Evolutionary conservation across 257 asterid species (phyloP).

Genomic region (Ehretia macrophylla): DNA sequence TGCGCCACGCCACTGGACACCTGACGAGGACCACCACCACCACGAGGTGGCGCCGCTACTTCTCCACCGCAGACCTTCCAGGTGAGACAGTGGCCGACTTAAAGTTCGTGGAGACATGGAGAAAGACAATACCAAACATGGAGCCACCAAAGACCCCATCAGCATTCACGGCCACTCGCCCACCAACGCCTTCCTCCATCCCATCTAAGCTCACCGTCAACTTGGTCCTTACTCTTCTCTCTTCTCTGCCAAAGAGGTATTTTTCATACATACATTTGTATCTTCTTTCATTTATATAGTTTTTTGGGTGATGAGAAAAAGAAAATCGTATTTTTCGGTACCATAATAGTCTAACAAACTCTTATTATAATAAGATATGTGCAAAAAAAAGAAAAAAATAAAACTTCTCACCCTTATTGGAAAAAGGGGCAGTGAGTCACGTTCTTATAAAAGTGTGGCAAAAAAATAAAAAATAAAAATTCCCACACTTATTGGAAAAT

Average conservation of each 20-base stretch:
- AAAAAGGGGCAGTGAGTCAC: no score
- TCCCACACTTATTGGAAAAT: no score
- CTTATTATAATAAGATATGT: no score
- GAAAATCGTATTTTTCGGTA: no score
- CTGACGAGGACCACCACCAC: slow-evolving; percentile 47
- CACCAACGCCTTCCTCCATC: slow-evolving; percentile 57
- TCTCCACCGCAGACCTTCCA: slow-evolving; percentile 45
- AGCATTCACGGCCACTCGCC: slow-evolving; percentile 61
- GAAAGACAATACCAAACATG: slow-evolving; percentile 45
- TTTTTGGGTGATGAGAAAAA: no score
- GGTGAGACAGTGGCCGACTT: slow-evolving; percentile 52
- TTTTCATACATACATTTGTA: neutral
- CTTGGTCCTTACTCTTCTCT: slow-evolving; percentile 63
- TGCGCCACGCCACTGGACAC: slow-evolving; percentile 49
- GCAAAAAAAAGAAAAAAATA: no score
- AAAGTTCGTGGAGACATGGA: slow-evolving; percentile 59
- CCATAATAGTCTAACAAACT: no score
- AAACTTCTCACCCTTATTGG: no score
- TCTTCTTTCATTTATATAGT: neutral
- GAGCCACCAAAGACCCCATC: slow-evolving; percentile 72
- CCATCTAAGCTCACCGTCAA: slow-evolving; percentile 84
- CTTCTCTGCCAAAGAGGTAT: slow-evolving; percentile 59
- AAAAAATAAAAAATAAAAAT: no score
- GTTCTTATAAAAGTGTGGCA: no score
- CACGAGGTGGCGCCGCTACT: slow-evolving; percentile 54